Percentiles rank a stretch among this genome's conserved stretches.
Conservation (phyloP, 2,329 filamentous ascomycete species). For the Xylariaceae sp. region DNA sequence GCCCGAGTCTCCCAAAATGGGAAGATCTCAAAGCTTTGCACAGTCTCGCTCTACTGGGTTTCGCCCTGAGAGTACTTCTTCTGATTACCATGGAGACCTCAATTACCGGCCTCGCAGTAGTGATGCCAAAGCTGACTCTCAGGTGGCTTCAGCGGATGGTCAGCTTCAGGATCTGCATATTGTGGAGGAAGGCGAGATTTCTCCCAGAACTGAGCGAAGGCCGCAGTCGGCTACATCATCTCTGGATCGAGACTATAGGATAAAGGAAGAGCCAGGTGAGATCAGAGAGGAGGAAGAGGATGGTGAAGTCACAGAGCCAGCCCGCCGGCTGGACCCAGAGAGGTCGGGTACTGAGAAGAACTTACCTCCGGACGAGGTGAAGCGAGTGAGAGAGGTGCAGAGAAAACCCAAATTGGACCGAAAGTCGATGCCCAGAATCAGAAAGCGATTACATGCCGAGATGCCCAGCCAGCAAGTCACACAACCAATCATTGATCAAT, state of each 20-base stretch:
- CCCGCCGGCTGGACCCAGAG: neutral
- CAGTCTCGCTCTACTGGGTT: constrained; percentile 31
- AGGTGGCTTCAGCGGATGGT: constrained; percentile 11
- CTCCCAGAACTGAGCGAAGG: constrained; percentile 12
- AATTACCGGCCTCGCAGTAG: constrained; percentile 48
- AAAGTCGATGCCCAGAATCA: constrained; percentile 24
- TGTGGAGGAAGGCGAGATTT: constrained; percentile 11
- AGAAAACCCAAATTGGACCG: neutral
- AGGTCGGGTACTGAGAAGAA: neutral
- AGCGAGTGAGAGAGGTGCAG: too few relatives aligned
- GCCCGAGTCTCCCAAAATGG: constrained; percentile 48
- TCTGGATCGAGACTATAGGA: constrained; percentile 16
- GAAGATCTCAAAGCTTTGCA: constrained; percentile 46
- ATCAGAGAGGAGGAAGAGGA: constrained; percentile 9
- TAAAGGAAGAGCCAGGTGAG: constrained; percentile 12
- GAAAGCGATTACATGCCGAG: constrained; percentile 6
- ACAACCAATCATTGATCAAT: constrained; percentile 33
- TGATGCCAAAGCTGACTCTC: constrained; percentile 44
- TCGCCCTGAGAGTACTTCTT: constrained; percentile 31
- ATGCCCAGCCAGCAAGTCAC: constrained; percentile 23
- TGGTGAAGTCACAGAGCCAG: neutral
- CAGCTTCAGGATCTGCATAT: constrained; percentile 16
- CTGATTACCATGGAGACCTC: constrained; percentile 37
- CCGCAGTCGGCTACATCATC: constrained; percentile 21
- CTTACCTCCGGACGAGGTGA: too few relatives aligned